Base-by-base conservation (phyloP, 306 rosid species). In the Purshia tridentata region DNA sequence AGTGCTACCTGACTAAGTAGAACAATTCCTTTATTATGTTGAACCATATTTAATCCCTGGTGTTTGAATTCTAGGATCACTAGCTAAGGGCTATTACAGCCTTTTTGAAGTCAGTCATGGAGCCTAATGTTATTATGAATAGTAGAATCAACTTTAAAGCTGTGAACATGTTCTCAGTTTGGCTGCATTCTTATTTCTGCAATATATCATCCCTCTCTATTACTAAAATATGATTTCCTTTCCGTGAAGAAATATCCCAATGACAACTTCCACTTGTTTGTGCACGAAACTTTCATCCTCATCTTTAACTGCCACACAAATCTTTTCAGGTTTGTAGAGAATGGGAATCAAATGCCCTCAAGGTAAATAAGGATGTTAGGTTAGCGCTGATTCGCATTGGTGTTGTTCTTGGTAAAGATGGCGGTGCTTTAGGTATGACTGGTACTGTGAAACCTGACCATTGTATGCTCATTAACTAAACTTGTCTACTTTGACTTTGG, bases 391-490 rank as follows among this genome's bases (percentile, higher is more conserved):
- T 91, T 83, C 97, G 99, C 72, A 95, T 91, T 8, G 99, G 99
- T 47, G 97, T 95, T 80, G 99, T 95, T 76, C 99, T 95, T 63
- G 99, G 99, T 46, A 95, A 90, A 86, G 96, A 91, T 74, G 99
- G 99, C 46, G 99, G 99, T 76, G 99, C 99, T 67, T 84, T 91
- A 87, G 97, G 99, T 91, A 83, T 53, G 75, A 37, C 75, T 53
- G 58, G 46, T 48, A 29, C 40, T 51, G 7, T 14, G 45, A 72
- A 0, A 37, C 53, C 40, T 66, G 63, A 23, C 22, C 55, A 11
- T 29, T 15, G 9, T 63, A n/a, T 52, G 42, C 62, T 59, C 65
- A 67, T 62, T 22, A 1, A 61, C 65, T 58, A 56, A 42, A 77
- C 22, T 56, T 61, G 53, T 64, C 13, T 46, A 37, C 35, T 68